Evolutionary conservation across 1,139 yeast genomes (phyloP), one percentile per base, ranked within the genome.

Genomic region (Meyerozyma athensensis): DNA sequence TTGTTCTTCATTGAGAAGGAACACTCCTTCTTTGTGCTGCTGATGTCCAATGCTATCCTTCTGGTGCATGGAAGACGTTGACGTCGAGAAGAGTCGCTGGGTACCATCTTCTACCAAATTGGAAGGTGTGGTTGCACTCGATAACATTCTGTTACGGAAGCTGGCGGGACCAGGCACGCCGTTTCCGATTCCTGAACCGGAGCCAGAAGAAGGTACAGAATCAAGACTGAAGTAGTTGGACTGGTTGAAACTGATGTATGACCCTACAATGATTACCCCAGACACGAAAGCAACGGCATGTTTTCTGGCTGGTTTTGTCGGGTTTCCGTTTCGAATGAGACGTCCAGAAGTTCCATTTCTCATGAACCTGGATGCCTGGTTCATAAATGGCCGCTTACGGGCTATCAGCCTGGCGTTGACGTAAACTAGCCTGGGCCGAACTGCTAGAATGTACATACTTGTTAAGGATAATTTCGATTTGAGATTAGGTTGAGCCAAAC

Each of bases 1-100:
- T 51, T 87, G 94, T 21, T 77, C 82, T 19, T 87, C 95, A 30
- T 75, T 73, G 43, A 87, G 67, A 34, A 82, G 55, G 49, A 59
- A 56, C 17, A 68, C 54, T 9, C 75, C 70, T 48, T 68, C 64
- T 48, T 70, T 63, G 43, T 66, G 67, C 49, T 73, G 72, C 44
- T 71, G 72, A 39, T 63, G 58, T 22, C 73, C 59, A 26, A 69
- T 58, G 36, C 73, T 59, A 38, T 61, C 62, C 36, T 68, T 56
- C 33, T 59, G 70, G 39, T 59, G 58, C 54, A 70, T 61, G 3
- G 71, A 64, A 18, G 64, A 58, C 5, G 78, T 73, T 4, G 76
- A 62, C 2, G 77, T 68, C 4, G 75, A 63, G 45, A 60, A 73
- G 35, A 61, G 59, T 34, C 58, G 63, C 35, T 53, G 49, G 14